Conservation (phyloP, 2,329 filamentous ascomycete genomes). For the Sporothrix brasiliensis region DNA sequence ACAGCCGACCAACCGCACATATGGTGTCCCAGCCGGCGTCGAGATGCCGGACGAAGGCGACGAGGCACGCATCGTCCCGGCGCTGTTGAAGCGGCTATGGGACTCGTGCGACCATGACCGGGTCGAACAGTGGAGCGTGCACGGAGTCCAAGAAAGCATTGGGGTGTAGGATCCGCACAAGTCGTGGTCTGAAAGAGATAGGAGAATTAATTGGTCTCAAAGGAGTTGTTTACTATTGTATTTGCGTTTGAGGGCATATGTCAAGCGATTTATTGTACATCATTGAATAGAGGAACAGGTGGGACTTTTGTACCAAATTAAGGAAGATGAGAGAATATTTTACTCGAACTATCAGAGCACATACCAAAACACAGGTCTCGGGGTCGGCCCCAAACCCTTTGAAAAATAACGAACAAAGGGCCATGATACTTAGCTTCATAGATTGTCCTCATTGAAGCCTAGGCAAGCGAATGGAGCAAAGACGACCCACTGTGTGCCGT, state of each 20-base stretch:
- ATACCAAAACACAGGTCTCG: too few species aligned
- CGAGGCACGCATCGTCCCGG: constrained; percentile 55
- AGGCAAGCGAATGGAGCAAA: not conserved
- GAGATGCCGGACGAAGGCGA: constrained; percentile 39
- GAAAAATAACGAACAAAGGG: not conserved
- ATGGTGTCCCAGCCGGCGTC: constrained; percentile 31
- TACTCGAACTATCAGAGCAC: not conserved
- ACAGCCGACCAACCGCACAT: not conserved
- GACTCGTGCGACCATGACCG: constrained; percentile 68
- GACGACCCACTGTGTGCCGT: not conserved
- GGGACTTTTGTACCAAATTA: not conserved
- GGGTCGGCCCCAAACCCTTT: not conserved
- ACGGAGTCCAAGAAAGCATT: constrained; percentile 42
- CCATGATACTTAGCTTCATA: not conserved
- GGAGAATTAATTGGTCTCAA: not conserved
- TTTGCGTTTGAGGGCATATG: constrained; percentile 11
- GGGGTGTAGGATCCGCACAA: not conserved
- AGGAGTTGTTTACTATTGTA: not conserved
- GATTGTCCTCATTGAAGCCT: constrained; percentile 8
- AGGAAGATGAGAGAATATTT: not conserved
- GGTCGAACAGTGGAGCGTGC: constrained; percentile 67
- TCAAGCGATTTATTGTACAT: constrained; percentile 16
- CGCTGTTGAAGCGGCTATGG: constrained; percentile 61
- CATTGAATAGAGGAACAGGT: constrained; percentile 4
- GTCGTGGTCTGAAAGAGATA: not conserved